Base-by-base conservation (phyloP, 495 filamentous ascomycete genomes). In the Bacidia gigantensis region DNA sequence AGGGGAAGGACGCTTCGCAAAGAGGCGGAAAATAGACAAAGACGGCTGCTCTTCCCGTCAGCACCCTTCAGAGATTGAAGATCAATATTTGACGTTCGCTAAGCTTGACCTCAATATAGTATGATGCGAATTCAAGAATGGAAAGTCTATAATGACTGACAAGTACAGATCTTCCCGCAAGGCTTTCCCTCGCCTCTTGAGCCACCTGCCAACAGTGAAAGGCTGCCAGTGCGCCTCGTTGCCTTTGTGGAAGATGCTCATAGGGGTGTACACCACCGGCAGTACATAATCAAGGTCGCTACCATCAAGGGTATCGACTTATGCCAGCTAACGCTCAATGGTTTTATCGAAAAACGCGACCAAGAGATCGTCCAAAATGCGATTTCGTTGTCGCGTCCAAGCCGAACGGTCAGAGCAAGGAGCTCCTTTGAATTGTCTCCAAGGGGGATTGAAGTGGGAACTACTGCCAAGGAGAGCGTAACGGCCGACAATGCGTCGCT, bases 31-130 rank as follows among this genome's bases (percentile, higher is more conserved):
- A 20, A 14, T 38, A n/a, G 47, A 50, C 29, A 5, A 5, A 35
- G 29, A n/a, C n/a, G n/a, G n/a, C n/a, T n/a, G n/a, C n/a, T n/a
- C n/a, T n/a, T n/a, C n/a, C n/a, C n/a, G n/a, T n/a, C n/a, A n/a
- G n/a, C n/a, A n/a, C n/a, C n/a, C n/a, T n/a, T n/a, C n/a, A n/a
- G n/a, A n/a, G n/a, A n/a, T n/a, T n/a, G n/a, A n/a, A n/a, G n/a
- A n/a, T n/a, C n/a, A 35, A 7, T 53, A 40, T 18, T 12, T 61
- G 25, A 56, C 52, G 21, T 46, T 61, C 14, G 51, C 58, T 26
- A 45, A 42, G 29, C 35, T 58, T 20, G 58, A 61, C 20, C 42
- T 60, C 5, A 40, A 25, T 21, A 24, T 58, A 21, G 55, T 58
- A 51, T 24, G 52, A 41, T 14, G 14, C 29, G 14, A 35, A 7